Base-by-base conservation (phyloP, 1,139 yeast species). In the Candida glucosophila region DNA sequence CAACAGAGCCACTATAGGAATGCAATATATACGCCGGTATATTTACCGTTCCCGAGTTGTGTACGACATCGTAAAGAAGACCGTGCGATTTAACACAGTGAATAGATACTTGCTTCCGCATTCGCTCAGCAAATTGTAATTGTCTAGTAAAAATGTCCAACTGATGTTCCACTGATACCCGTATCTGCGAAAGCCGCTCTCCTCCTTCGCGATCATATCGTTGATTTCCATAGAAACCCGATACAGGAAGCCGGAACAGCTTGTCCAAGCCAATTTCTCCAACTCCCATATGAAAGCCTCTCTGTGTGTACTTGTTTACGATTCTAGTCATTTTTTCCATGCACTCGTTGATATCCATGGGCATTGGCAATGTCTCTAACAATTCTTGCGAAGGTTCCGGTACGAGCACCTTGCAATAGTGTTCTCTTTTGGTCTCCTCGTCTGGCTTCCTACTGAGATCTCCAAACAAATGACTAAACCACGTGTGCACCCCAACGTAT, bases 231-330 rank as follows among this genome's bases (percentile, higher is more conserved):
- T 55, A 61, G 35, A 50, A 76, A 1, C 86, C 86, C 29, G 58
- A 57, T 24, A 49, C 44, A 0, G 94, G 94, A 8, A 85, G 51
- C 19, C 85, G 52, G 41, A 83, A 83, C 12, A 73, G 45, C 47
- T 77, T 80, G 49, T 90, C 98, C 4, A 90, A 53, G 0, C 98
- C 98, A 12, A 86, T 66, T 42, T 90, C 98, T 1, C 98, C 98
- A n/a, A 86, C 62, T 8, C 69, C 69, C 27, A 35, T 44, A 8
- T 17, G 15, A 7, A 18, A 23, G 29, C 23, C 31, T 22, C 26
- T 29, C 17, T 25, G 22, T 12, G 21, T 27, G 20, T 67, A 41
- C 12, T 53, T 47, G 6, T 15, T 19, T 4, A 44, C 47, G 10
- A 52, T 33, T 12, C 22, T 19, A 27, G 30, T 29, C 20, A 68